Evolutionary conservation across 1,139 yeast species (phyloP).

Genomic region (Groenewaldozyma sp.): DNA sequence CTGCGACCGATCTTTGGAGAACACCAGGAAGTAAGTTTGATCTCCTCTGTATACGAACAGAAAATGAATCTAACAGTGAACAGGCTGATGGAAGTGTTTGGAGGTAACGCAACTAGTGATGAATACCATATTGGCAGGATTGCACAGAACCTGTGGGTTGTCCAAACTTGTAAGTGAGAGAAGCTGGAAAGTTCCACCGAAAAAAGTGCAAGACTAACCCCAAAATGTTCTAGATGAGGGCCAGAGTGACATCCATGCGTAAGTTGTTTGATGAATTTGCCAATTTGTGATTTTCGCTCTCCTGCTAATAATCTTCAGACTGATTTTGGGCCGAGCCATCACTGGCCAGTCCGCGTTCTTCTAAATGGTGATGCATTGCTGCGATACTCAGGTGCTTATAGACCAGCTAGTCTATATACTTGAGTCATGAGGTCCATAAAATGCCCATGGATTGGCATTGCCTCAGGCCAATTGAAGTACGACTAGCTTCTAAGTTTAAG

Average conservation of each 20-base stretch:
- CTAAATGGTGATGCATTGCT: conserved; percentile 13
- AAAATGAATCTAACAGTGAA: not conserved
- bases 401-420: no score
- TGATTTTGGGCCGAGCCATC: conserved; percentile 36
- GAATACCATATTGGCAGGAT: conserved; percentile 38
- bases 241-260: conserved; percentile 37
- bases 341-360: conserved; percentile 35
- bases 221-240: conserved; percentile 29
- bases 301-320: no score
- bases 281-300: no score
- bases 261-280: no score
- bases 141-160: conserved; percentile 36
- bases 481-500: no score
- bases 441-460: no score
- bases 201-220: not conserved
- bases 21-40: conserved; percentile 24
- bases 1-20: conserved; percentile 35
- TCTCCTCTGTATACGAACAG: no score
- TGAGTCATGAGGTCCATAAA: no score
- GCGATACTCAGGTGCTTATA: no score
- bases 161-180: conserved; percentile 31
- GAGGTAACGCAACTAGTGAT: conserved; percentile 37
- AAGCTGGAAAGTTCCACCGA: not conserved
- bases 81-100: conserved; percentile 36
- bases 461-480: no score